Evolutionary conservation across 306 rosid genomes (phyloP), one percentile per base, ranked within the genome.

Genomic region (Sicyos baderoa): DNA sequence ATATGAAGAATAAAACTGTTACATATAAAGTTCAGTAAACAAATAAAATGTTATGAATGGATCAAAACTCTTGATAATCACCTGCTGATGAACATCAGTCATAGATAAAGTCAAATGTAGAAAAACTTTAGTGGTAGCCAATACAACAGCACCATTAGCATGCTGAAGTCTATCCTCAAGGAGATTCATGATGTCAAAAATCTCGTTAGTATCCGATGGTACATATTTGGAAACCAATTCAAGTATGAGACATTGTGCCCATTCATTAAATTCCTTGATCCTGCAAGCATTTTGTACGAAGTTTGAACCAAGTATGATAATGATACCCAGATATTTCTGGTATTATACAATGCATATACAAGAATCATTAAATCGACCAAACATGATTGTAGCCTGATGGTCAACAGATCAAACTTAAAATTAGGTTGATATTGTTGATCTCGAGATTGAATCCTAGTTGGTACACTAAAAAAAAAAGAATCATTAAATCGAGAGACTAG

Each of bases 61-160:
- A 54, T n/a, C 45, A 40, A 48, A 54, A 69, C 71, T 44, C 68
- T 69, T 37, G 61, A 66, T n/a, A 76, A 65, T 75, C 73, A 94
- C 99, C 97, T 94, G 97, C 87, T 94, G 99, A 84, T 94, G 99
- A 74, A 90, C 97, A 78, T 94, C 97, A 21, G 94, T 84, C 99
- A 94, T 90, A 32, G 99, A 90, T 76, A 94, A 80, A 79, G 99
- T 94, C 89, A 94, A 78, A 9, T 94, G 99, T 45, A 94, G 88
- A 85, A 94, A 94, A 72, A 94, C 77, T 94, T 94, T 94, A 70
- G 72, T 79, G 74, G 96, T 86, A 79, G 99, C 97, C 79, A 94
- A 84, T 81, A 94, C 99, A 79, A 94, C 99, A 40, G 99, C 97
- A 69, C 99, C 99, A 80, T 94, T 94, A 80, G 99, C 96, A 84